phyloP scores from a whole-genome alignment of 2,329 filamentous ascomycete species.

The Botrytis tulipae region DNA sequence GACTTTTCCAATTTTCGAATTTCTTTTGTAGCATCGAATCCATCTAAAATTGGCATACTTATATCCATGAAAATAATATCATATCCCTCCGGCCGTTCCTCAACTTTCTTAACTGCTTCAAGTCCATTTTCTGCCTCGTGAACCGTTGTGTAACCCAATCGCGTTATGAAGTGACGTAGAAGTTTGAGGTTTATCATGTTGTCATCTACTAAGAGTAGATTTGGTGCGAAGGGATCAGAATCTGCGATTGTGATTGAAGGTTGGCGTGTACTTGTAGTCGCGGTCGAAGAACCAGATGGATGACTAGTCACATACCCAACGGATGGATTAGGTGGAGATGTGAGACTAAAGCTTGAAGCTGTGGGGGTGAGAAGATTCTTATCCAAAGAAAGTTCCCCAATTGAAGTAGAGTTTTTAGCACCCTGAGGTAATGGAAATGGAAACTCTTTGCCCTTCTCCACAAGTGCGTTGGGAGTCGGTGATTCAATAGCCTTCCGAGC shows the following conservation, averaged over 20 bases:
- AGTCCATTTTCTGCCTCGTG: constrained; percentile 48
- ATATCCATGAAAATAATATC: constrained; percentile 51
- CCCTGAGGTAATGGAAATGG: constrained; percentile 31
- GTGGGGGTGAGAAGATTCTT: not conserved
- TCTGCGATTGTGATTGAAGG: not conserved
- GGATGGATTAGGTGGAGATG: not conserved
- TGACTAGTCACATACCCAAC: not conserved
- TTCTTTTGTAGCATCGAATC: constrained; percentile 47
- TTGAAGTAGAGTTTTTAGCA: not conserved
- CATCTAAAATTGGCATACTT: constrained; percentile 55
- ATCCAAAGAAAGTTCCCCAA: not conserved
- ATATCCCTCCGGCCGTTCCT: constrained; percentile 40
- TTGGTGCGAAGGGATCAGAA: constrained; percentile 17
- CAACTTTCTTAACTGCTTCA: constrained; percentile 48
- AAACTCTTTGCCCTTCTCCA: constrained; percentile 34
- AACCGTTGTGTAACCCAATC: constrained; percentile 42
- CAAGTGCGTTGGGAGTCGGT: constrained; percentile 34
- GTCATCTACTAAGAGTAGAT: constrained; percentile 44
- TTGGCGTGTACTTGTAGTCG: not conserved
- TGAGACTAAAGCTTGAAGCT: not conserved
- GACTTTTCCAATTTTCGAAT: constrained; percentile 47
- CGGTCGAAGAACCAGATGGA: not conserved
- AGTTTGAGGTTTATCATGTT: constrained; percentile 45
- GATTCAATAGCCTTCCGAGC: constrained; percentile 37
- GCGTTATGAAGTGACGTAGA: constrained; percentile 41